Base-by-base conservation (phyloP, 805 yeast genomes). In the Sugiyamaella floridensis region DNA sequence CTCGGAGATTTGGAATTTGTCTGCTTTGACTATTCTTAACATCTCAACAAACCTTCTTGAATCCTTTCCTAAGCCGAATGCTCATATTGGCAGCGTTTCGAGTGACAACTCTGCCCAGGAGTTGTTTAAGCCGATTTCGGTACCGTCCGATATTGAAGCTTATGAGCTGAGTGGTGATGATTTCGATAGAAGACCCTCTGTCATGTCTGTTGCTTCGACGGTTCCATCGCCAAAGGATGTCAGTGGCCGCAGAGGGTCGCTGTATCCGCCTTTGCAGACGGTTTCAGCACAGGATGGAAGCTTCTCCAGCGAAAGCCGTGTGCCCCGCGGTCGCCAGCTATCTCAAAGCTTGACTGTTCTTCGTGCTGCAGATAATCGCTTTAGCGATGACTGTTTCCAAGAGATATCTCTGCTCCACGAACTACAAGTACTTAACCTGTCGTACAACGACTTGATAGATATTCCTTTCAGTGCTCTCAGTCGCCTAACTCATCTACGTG, bases 401-500 rank as follows among this genome's bases (percentile, higher is more conserved):
- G 74, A 80, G 2, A 71, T 93, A 32, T 77, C 86, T 5, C 69
- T 76, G 47, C 76, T 87, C 56, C 64, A 71, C 1, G 78, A 82
- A 48, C 68, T 93, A 57, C 78, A 77, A 54, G 66, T 76, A 0
- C 72, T 93, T 59, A 89, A 92, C 60, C 67, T 93, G 51, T 81
- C 96, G 0, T 92, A 92, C 67, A 93, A 93, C 63, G 90, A 83
- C 57, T 68, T 93, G 32, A 70, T 84, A 37, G 98, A 92, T 60
- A 79, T 92, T 26, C 95, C 97, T 0, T 68, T 73, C 16, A 88
- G 95, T n/a, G 80, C 82, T 1, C 64, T 87, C 11, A 68, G 79
- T 29, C 75, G 83, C 44, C 70, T 87, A 55, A 69, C 74, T 1
- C 71, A 73, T 32, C 70, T 93, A 56, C 76, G 76, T 5, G 87